Percentiles rank a stretch among this genome's conserved stretches.
Evolutionary conservation across 1,139 yeast genomes (phyloP).

Genomic region (Kodamaea plutei): DNA sequence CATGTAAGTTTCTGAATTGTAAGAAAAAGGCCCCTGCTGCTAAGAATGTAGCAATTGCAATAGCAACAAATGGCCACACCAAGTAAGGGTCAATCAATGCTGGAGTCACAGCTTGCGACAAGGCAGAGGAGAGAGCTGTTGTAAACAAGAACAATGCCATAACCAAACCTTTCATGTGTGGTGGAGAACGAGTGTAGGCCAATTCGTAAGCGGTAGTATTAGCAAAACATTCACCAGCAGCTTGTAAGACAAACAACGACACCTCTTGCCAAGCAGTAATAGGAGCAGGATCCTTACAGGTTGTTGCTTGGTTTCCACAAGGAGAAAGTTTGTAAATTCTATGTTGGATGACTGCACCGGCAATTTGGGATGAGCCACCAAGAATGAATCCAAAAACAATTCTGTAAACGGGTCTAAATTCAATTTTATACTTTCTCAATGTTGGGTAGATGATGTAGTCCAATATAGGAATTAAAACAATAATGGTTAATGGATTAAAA

Average conservation of each 20-base stretch:
- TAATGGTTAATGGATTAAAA: constrained; percentile 64
- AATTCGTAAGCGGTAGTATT: constrained; percentile 65
- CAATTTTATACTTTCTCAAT: constrained; percentile 44
- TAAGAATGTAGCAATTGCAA: constrained; percentile 44
- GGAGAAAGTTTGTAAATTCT: constrained; percentile 33
- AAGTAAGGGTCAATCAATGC: constrained; percentile 53
- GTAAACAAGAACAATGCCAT: constrained; percentile 63
- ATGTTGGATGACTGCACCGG: constrained; percentile 39
- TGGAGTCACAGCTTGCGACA: constrained; percentile 52
- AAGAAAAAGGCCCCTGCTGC: constrained; percentile 40
- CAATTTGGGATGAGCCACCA: constrained; percentile 36
- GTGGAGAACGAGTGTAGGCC: constrained; percentile 69
- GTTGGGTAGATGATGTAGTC: constrained; percentile 56
- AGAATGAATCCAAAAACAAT: constrained; percentile 29
- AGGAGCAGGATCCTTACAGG: constrained; percentile 49
- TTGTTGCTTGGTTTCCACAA: constrained; percentile 41
- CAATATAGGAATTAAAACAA: constrained; percentile 59
- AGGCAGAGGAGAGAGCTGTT: constrained; percentile 57
- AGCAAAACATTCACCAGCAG: constrained; percentile 68
- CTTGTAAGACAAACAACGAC: constrained; percentile 50
- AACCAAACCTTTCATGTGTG: constrained; percentile 62
- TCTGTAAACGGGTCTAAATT: constrained; percentile 18
- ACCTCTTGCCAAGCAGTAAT: constrained; percentile 56
- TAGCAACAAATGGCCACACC: constrained; percentile 52
- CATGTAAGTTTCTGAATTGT: constrained; percentile 51